Conservation (phyloP, 257 asterid species). For the Anisodus tanguticus region DNA sequence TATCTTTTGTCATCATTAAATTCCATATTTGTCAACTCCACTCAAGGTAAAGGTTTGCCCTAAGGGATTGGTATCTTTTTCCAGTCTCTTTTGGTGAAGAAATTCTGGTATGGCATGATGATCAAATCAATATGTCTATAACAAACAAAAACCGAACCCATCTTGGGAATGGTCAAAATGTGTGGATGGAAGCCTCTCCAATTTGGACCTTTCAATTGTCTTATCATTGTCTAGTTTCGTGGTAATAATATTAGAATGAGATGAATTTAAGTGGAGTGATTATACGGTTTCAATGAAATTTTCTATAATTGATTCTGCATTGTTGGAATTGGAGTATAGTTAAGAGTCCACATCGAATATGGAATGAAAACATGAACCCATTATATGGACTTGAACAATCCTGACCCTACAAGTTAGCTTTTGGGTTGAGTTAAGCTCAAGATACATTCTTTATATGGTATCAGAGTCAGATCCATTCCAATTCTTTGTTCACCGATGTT, state of each 20-base stretch:
- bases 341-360: no score
- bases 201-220: constrained; percentile 3
- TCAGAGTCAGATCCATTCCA: no score
- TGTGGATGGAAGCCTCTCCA: neutral
- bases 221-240: neutral
- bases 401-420: no score
- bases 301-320: neutral
- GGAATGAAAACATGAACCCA: no score
- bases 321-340: neutral
- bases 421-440: no score
- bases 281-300: neutral
- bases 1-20: neutral
- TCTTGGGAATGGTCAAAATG: constrained; percentile 20
- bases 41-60: neutral
- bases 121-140: neutral
- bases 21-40: neutral
- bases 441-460: no score
- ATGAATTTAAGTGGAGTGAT: neutral
- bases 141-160: neutral
- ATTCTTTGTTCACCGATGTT: no score
- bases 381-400: no score
- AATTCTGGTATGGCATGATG: constrained; percentile 12
- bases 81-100: neutral
- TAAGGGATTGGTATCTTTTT: neutral
- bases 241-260: neutral